Percentiles rank a stretch among this genome's conserved stretches.
Conservation (phyloP, 2,329 filamentous ascomycete genomes). For the Ophiostoma angusticollis region DNA sequence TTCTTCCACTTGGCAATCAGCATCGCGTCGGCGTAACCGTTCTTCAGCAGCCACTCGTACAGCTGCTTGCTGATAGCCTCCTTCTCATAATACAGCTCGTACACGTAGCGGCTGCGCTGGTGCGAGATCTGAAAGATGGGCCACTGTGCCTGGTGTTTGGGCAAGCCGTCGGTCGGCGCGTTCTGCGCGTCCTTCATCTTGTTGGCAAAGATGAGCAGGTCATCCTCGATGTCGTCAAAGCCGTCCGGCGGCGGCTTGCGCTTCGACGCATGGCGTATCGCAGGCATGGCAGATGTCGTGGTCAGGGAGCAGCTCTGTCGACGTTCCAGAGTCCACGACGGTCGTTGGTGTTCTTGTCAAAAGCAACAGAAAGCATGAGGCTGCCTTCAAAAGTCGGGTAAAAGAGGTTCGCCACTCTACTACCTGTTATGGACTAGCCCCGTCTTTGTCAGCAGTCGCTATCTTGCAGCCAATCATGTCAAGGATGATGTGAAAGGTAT, state of each 20-base stretch:
- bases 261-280: conserved; percentile 61
- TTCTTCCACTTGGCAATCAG: conserved; percentile 99
- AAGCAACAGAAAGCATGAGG: no score
- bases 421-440: no score
- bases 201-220: conserved; percentile 72
- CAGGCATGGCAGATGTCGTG: no score
- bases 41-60: conserved; percentile 95
- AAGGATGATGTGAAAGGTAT: neutral
- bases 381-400: no score
- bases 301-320: no score
- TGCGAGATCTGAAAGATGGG: conserved; percentile 96
- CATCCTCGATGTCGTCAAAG: conserved; percentile 80
- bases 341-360: no score
- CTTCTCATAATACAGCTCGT: conserved; percentile 96
- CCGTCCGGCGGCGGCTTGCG: conserved; percentile 74
- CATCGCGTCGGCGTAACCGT: conserved; percentile 87
- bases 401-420: no score
- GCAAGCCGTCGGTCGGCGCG: conserved; percentile 64
- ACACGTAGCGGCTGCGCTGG: conserved; percentile 84
- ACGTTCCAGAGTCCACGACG: no score
- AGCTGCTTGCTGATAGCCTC: conserved; percentile 84
- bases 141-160: conserved; percentile 86
- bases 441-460: neutral
- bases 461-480: neutral
- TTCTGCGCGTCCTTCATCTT: conserved; percentile 96